phyloP scores from a whole-genome alignment of 129 eudicot genomes.

The Tagetes patula region DNA sequence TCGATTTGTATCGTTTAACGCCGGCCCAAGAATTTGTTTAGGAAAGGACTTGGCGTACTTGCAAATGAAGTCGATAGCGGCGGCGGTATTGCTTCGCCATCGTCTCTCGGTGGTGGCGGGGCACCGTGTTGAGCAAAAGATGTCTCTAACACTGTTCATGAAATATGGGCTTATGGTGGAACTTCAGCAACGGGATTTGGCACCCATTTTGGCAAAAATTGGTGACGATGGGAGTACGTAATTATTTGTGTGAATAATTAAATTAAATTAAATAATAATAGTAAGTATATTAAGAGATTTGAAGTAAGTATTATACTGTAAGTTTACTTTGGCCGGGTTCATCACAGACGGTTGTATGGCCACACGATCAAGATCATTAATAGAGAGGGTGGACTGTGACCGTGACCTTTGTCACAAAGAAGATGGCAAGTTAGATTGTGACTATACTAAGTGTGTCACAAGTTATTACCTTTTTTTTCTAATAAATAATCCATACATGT shows the following conservation, averaged over 20 bases:
- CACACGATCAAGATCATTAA: constrained; percentile 16
- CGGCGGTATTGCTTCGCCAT: constrained; percentile 67
- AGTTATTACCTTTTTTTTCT: neutral
- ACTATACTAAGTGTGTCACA: constrained; percentile 28
- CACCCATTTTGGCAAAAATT: constrained; percentile 37
- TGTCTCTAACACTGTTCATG: constrained; percentile 74
- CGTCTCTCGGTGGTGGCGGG: constrained; percentile 57
- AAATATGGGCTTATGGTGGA: constrained; percentile 64
- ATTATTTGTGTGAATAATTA: neutral
- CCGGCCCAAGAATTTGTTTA: constrained; percentile 70
- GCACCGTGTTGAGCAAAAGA: constrained; percentile 80
- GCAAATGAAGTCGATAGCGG: constrained; percentile 82
- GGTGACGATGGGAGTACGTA: constrained; percentile 20
- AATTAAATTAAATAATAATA: neutral
- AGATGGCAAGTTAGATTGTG: constrained; percentile 30
- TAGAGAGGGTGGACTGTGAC: constrained; percentile 20
- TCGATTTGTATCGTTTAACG: constrained; percentile 66
- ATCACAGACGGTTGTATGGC: constrained; percentile 26
- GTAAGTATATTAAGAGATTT: too few species aligned
- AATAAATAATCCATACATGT: constrained; percentile 32
- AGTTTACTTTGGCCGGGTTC: constrained; percentile 11
- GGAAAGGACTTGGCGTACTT: constrained; percentile 74
- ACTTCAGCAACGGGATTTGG: constrained; percentile 57
- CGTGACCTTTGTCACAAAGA: constrained; percentile 28
- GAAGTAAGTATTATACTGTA: constrained; percentile 14